These are phyloP conservation scores for Aspergillus heteromorphus DNA, from an alignment of 495 filamentous ascomycete genomes.

Conservation along the genomic window DNA sequence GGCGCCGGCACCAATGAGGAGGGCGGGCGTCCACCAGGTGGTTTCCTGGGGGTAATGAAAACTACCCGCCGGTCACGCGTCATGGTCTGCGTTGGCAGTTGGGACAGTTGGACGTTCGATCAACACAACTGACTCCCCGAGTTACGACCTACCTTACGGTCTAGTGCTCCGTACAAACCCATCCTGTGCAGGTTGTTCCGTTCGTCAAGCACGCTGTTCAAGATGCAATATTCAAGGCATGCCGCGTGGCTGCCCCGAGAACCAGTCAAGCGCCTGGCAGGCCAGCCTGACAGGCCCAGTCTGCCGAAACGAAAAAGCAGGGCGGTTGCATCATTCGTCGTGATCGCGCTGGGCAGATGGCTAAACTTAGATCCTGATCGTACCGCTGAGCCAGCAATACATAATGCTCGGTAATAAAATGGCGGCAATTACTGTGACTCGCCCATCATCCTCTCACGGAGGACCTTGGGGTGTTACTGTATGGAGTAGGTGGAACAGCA, in stretches of 20 bases:
- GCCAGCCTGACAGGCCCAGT: background rate
- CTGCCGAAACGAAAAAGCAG: background rate
- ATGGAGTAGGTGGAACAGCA: too few relatives aligned
- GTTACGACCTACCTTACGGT: background rate
- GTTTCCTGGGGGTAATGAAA: slow-evolving; percentile 35
- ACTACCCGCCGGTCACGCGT: slow-evolving; percentile 19
- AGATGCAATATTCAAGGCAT: background rate
- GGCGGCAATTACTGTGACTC: too few relatives aligned
- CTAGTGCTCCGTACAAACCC: too few relatives aligned
- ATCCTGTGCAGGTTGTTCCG: background rate
- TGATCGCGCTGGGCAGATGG: background rate
- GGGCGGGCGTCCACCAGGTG: background rate
- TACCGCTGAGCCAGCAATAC: background rate
- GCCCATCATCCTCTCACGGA: too few relatives aligned
- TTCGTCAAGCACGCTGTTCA: background rate
- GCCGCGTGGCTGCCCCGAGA: background rate
- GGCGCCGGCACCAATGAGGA: slow-evolving; percentile 22
- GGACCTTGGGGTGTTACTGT: too few relatives aligned
- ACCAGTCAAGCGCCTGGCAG: background rate
- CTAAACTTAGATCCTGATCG: background rate
- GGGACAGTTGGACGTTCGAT: too few relatives aligned
- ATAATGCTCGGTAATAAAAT: too few relatives aligned
- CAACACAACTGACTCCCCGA: too few relatives aligned
- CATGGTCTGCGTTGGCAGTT: background rate
- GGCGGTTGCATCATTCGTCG: background rate